These are phyloP conservation scores for Mycogone perniciosa DNA, from an alignment of 2,329 filamentous ascomycete genomes.

Conservation along the genomic window DNA sequence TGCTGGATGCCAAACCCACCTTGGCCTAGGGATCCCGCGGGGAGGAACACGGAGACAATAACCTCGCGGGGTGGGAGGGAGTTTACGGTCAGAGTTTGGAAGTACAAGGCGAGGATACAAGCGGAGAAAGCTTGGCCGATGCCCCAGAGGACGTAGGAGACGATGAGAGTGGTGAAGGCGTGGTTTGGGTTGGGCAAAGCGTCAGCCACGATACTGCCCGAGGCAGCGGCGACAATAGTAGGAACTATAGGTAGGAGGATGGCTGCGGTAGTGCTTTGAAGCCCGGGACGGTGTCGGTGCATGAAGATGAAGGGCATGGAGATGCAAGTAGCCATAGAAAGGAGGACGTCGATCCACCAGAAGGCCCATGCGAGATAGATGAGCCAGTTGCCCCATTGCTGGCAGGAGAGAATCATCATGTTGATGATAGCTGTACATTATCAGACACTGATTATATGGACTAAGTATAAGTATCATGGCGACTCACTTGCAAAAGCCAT, in stretches of 20 bases:
- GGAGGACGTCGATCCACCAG: conserved; percentile 51
- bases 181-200: conserved; percentile 48
- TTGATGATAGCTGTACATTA: conserved; percentile 48
- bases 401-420: conserved; percentile 55
- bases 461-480: background rate
- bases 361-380: conserved; percentile 48
- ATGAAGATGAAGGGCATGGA: conserved; percentile 52
- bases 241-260: conserved; percentile 62
- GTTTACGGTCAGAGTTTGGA: conserved; percentile 60
- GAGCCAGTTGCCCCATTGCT: conserved; percentile 56
- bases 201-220: conserved; percentile 58
- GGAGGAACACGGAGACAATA: conserved; percentile 62
- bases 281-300: conserved; percentile 38
- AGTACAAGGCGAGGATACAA: conserved; percentile 60
- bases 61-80: conserved; percentile 60
- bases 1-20: conserved; percentile 55
- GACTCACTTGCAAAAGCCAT: conserved; percentile 57
- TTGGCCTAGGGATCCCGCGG: conserved; percentile 60
- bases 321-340: conserved; percentile 49
- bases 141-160: conserved; percentile 63
- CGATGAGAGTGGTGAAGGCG: conserved; percentile 56
- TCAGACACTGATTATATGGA: no score
- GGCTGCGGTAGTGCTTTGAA: conserved; percentile 56
- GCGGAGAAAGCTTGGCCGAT: conserved; percentile 54
- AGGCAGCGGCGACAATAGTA: conserved; percentile 57